A percentile compares a stretch with the other conserved stretches of the same genome.
These are phyloP conservation scores for Tolypocladium inflatum DNA, from an alignment of 2,329 filamentous ascomycete genomes.

Conservation along the genomic window DNA sequence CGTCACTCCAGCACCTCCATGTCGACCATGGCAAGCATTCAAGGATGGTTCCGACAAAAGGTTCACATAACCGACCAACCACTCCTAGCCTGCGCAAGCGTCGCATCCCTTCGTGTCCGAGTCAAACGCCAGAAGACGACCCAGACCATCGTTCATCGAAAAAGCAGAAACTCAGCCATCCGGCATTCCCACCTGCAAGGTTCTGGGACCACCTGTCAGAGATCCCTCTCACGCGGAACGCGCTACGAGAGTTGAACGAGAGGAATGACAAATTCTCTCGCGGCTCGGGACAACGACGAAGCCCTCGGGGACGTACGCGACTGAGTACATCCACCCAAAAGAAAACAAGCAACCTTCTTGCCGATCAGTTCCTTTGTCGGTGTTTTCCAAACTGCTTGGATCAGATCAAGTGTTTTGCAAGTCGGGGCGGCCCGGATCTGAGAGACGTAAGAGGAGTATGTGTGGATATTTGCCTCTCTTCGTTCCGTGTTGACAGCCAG, in stretches of 20 bases:
- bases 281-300: not conserved
- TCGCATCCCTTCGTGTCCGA: not conserved
- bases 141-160: not conserved
- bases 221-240: not conserved
- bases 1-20: not conserved
- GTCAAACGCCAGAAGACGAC: not conserved
- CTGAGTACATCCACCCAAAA: not conserved
- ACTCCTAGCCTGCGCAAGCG: not conserved
- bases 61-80: not conserved
- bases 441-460: not conserved
- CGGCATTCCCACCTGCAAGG: not conserved
- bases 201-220: conserved; percentile 4
- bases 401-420: not conserved
- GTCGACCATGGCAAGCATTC: not conserved
- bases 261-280: not conserved
- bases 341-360: not conserved
- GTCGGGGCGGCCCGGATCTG: not conserved
- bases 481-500: not conserved
- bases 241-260: not conserved
- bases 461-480: not conserved
- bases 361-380: not conserved
- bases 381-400: not conserved
- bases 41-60: not conserved
- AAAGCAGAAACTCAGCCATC: conserved; percentile 1
- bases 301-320: not conserved